A percentile compares a stretch with the other conserved stretches of the same genome.
Conservation (phyloP, 108 stramenopile genomes). For the Conticribra guillardii region DNA sequence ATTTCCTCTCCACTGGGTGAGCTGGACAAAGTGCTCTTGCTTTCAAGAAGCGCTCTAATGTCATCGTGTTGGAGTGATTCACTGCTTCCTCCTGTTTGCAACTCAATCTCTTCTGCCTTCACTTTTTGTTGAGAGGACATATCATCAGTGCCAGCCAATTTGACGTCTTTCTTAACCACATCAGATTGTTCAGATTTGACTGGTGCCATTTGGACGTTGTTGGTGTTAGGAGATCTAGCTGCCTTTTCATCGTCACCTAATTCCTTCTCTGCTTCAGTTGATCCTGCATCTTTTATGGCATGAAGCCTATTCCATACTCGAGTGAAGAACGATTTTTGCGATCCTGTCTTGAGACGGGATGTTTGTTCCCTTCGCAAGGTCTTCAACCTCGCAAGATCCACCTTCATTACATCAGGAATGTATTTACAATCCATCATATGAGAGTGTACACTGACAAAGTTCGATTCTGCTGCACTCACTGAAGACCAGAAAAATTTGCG, state of each 20-base stretch:
- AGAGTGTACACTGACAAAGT: slow-evolving; percentile 91
- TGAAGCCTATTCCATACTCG: slow-evolving; percentile 86
- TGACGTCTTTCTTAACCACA: slow-evolving; percentile 1
- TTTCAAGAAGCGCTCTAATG: slow-evolving; percentile 41
- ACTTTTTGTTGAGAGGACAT: neutral
- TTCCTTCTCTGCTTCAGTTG: neutral
- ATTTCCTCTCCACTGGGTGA: slow-evolving; percentile 43
- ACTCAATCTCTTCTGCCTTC: slow-evolving; percentile 19
- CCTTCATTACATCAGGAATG: slow-evolving; percentile 69
- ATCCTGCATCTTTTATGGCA: slow-evolving; percentile 7
- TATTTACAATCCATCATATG: slow-evolving; percentile 89
- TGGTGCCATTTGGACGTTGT: neutral
- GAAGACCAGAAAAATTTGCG: slow-evolving; percentile 93
- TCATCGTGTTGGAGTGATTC: slow-evolving; percentile 31
- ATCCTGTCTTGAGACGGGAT: slow-evolving; percentile 74
- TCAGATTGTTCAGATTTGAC: neutral
- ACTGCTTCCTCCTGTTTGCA: slow-evolving; percentile 8
- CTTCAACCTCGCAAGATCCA: slow-evolving; percentile 68
- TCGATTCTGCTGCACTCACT: slow-evolving; percentile 90
- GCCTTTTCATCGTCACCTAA: neutral
- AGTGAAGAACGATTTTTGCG: slow-evolving; percentile 89
- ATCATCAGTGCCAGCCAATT: neutral
- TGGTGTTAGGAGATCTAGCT: neutral
- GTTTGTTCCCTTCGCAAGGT: slow-evolving; percentile 87
- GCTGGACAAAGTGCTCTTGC: slow-evolving; percentile 49